Evolutionary conservation across 352 stramenopile genomes (phyloP).

Genomic region (Pythium diclinum): DNA sequence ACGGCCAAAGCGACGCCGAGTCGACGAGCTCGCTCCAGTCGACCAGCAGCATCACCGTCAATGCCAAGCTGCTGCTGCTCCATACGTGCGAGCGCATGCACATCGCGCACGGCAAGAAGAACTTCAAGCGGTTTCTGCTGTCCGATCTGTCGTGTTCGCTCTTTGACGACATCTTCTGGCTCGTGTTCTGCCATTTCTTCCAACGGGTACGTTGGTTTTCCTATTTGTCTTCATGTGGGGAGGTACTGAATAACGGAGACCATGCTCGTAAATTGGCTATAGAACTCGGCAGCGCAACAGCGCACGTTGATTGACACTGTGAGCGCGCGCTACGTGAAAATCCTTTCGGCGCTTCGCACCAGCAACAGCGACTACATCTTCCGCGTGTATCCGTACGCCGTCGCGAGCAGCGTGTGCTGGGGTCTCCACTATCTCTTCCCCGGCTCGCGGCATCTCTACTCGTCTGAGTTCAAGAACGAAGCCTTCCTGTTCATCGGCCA

Average conservation of each 20-base stretch:
- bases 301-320: conserved; percentile 65
- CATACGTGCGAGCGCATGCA: conserved; percentile 85
- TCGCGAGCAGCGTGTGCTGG: conserved; percentile 76
- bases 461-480: conserved; percentile 74
- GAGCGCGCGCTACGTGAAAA: conserved; percentile 75
- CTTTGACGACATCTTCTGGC: conserved; percentile 89
- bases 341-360: conserved; percentile 59
- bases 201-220: conserved; percentile 45
- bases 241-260: background rate
- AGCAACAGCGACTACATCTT: conserved; percentile 86
- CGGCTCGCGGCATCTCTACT: conserved; percentile 84
- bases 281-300: conserved; percentile 62
- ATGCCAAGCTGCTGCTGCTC: conserved; percentile 78
- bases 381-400: conserved; percentile 83
- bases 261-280: background rate
- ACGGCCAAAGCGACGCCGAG: conserved; percentile 25
- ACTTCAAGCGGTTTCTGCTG: conserved; percentile 83
- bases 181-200: conserved; percentile 88
- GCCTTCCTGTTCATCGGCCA: conserved; percentile 77
- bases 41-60: conserved; percentile 42
- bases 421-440: conserved; percentile 88
- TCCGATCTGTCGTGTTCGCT: conserved; percentile 71
- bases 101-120: conserved; percentile 63
- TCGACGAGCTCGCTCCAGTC: conserved; percentile 9
- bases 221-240: background rate